phyloP scores from a whole-genome alignment of 2,329 filamentous ascomycete species.

The Cryphonectria japonica region DNA sequence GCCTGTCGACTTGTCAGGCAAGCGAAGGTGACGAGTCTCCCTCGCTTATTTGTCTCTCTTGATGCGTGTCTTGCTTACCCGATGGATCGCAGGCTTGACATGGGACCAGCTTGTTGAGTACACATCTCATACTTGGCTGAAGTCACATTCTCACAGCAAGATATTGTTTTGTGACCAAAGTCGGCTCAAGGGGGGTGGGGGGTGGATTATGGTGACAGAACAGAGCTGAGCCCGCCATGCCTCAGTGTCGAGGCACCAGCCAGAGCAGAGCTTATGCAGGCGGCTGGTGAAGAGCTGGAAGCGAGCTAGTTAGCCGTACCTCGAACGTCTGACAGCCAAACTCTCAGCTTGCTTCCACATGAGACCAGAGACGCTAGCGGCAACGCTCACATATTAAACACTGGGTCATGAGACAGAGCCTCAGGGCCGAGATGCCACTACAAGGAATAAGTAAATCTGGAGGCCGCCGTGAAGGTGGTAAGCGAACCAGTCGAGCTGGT shows the following conservation, averaged over 20 bases:
- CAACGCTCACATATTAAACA: conserved; percentile 13
- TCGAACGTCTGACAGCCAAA: conserved; percentile 2
- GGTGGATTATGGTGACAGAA: background rate
- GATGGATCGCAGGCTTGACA: background rate
- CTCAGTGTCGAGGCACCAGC: background rate
- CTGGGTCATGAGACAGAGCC: conserved; percentile 25
- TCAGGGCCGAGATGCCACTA: conserved; percentile 27
- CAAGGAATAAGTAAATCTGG: background rate
- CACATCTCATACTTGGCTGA: background rate
- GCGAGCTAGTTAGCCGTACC: background rate
- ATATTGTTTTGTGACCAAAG: background rate
- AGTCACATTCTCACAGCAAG: background rate
- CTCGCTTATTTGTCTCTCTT: background rate
- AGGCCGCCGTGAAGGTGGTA: background rate
- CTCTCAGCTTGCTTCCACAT: background rate
- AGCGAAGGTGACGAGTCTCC: background rate
- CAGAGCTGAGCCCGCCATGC: background rate
- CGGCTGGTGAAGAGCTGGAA: background rate
- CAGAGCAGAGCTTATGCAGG: background rate
- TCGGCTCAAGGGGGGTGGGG: background rate
- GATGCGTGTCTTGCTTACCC: background rate
- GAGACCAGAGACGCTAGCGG: conserved; percentile 17
- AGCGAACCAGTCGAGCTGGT: background rate
- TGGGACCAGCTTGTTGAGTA: background rate
- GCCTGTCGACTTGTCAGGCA: background rate